Percentiles rank a stretch among this genome's conserved stretches.
Conservation (phyloP, 2,329 filamentous ascomycete genomes). For the Byssothecium circinans region DNA sequence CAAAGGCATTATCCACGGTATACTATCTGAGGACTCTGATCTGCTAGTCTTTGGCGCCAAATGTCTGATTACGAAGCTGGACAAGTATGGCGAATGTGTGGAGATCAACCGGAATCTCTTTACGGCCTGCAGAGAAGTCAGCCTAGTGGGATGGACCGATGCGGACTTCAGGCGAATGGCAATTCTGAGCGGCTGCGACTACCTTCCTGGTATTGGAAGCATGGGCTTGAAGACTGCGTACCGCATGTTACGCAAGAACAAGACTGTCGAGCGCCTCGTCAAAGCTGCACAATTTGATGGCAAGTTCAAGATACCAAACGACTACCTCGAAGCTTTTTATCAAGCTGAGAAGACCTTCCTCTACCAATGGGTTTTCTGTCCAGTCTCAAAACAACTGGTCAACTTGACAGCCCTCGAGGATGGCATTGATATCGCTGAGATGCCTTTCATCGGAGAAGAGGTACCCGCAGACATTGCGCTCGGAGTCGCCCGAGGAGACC, state of each 20-base stretch:
- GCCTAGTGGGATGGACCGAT: constrained; percentile 88
- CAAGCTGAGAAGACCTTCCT: constrained; percentile 91
- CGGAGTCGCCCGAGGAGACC: constrained; percentile 75
- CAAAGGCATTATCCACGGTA: constrained; percentile 79
- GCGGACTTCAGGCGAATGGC: constrained; percentile 91
- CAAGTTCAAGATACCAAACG: constrained; percentile 75
- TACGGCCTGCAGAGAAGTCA: constrained; percentile 83
- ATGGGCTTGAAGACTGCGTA: constrained; percentile 94
- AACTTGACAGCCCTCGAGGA: constrained; percentile 70
- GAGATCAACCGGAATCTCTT: constrained; percentile 91
- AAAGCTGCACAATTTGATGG: constrained; percentile 86
- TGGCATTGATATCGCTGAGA: constrained; percentile 65
- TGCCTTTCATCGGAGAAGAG: constrained; percentile 79
- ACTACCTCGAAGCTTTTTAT: constrained; percentile 78
- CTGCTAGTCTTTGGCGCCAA: constrained; percentile 93
- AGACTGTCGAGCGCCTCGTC: constrained; percentile 79
- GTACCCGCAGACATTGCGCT: constrained; percentile 70
- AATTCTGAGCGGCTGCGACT: constrained; percentile 95
- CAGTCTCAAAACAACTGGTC: constrained; percentile 68
- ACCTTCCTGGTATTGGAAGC: constrained; percentile 80
- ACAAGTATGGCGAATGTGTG: constrained; percentile 89
- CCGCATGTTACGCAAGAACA: constrained; percentile 85
- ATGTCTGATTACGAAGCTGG: constrained; percentile 87
- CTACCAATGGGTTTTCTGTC: constrained; percentile 93
- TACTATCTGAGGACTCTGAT: constrained; percentile 95